These are phyloP conservation scores for Pseudevernia furfuracea DNA, from an alignment of 495 filamentous ascomycete species.

Conservation along the genomic window DNA sequence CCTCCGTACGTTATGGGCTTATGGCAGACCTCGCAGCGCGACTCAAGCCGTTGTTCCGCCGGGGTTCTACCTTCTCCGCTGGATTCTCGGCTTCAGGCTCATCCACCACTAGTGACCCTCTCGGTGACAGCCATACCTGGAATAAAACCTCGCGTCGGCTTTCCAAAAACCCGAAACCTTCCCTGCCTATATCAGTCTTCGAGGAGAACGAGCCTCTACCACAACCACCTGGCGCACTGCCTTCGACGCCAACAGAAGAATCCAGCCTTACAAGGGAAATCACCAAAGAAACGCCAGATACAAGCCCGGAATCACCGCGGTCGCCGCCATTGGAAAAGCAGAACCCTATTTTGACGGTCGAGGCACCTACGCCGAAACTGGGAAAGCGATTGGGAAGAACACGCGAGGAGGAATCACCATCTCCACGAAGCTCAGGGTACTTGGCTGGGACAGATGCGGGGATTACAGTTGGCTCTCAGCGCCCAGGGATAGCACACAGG, in stretches of 20 bases:
- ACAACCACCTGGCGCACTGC: conserved; percentile 5
- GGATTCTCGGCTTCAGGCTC: conserved; percentile 14
- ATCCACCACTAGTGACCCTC: conserved; percentile 7
- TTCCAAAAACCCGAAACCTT: conserved; percentile 18
- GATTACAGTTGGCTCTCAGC: conserved; percentile 8
- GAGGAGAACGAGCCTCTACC: conserved; percentile 16
- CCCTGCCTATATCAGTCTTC: conserved; percentile 14
- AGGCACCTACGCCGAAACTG: conserved; percentile 23
- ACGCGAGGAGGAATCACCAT: background rate
- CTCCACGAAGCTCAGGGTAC: background rate
- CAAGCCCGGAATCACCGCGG: conserved; percentile 18
- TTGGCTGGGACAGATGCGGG: conserved; percentile 18
- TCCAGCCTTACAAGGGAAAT: conserved; percentile 5
- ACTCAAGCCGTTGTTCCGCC: conserved; percentile 26
- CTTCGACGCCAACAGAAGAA: conserved; percentile 8
- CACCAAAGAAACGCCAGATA: conserved; percentile 18
- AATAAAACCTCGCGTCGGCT: conserved; percentile 22
- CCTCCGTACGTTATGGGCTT: too few relatives aligned
- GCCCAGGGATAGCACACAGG: conserved; percentile 14
- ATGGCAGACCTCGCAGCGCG: conserved; percentile 25
- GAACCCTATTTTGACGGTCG: conserved; percentile 22
- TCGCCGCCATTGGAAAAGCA: conserved; percentile 17
- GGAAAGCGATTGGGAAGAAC: background rate
- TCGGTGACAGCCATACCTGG: conserved; percentile 16
- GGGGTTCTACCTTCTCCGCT: conserved; percentile 22